Evolutionary conservation across 2,329 filamentous ascomycete species (phyloP).

Genomic region (Mycogone perniciosa): DNA sequence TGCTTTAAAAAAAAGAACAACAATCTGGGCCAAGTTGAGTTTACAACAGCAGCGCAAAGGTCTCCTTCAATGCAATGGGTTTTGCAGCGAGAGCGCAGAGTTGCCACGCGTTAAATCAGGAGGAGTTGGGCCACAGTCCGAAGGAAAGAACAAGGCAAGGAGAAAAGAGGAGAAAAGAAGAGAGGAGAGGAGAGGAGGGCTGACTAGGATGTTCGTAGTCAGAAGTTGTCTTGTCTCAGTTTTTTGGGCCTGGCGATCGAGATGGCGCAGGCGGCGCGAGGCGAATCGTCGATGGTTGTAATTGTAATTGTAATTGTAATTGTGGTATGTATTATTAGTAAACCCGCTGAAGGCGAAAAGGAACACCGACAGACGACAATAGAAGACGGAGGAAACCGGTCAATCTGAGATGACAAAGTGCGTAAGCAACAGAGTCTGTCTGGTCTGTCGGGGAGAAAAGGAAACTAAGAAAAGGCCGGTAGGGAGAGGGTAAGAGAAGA

Average conservation of each 20-base stretch:
- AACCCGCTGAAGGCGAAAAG: too few relatives aligned
- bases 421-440: neutral
- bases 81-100: neutral
- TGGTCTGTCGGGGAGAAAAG: neutral
- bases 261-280: too few relatives aligned
- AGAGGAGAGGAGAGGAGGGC: neutral
- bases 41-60: neutral
- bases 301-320: too few relatives aligned
- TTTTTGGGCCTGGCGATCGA: too few relatives aligned
- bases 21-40: too few relatives aligned
- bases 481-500: slow-evolving; percentile 11
- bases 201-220: too few relatives aligned
- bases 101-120: neutral
- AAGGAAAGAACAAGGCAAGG: slow-evolving; percentile 11
- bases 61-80: neutral
- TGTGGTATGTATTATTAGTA: too few relatives aligned
- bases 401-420: neutral
- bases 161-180: slow-evolving; percentile 18
- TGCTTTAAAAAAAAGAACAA: neutral
- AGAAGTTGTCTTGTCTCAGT: too few relatives aligned
- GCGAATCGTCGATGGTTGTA: too few relatives aligned
- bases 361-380: too few relatives aligned
- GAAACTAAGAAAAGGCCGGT: neutral
- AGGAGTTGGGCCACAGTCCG: neutral
- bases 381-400: too few relatives aligned